These are phyloP conservation scores for Theobroma grandiflorum DNA, from an alignment of 441 rosid genomes.

Conservation along the genomic window DNA sequence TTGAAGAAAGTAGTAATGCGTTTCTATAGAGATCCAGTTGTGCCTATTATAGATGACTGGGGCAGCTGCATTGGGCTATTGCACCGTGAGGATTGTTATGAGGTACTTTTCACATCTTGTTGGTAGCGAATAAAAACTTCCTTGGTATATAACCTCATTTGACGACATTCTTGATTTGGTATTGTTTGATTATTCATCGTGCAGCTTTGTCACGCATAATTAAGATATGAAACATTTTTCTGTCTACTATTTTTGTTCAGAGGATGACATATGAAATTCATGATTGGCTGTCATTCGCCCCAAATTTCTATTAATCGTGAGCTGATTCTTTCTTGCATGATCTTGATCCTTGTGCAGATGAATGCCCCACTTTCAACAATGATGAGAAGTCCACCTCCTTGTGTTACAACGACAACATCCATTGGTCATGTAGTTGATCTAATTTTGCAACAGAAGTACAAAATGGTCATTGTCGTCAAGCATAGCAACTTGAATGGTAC, in stretches of 20 bases:
- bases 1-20: slow-evolving; percentile 66
- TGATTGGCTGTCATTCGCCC: neutral
- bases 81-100: slow-evolving; percentile 76
- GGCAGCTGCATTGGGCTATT: slow-evolving; percentile 72
- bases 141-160: neutral
- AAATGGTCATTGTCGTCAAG: slow-evolving; percentile 71
- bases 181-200: neutral
- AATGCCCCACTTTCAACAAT: slow-evolving; percentile 57
- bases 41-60: slow-evolving; percentile 74
- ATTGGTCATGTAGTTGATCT: slow-evolving; percentile 64
- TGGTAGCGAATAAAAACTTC: neutral
- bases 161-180: neutral
- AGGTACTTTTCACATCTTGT: slow-evolving; percentile 43
- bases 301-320: neutral
- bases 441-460: slow-evolving; percentile 63
- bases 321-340: slow-evolving; percentile 22
- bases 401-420: slow-evolving; percentile 63
- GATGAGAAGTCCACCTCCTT: slow-evolving; percentile 84
- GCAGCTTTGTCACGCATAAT: neutral
- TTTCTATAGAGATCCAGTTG: slow-evolving; percentile 62
- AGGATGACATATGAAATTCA: neutral
- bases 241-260: neutral
- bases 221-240: neutral
- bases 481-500: slow-evolving; percentile 40
- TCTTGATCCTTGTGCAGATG: slow-evolving; percentile 49